Evolutionary conservation across 2,329 filamentous ascomycete species (phyloP).

Genomic region (Sarocladiaceae sp.): DNA sequence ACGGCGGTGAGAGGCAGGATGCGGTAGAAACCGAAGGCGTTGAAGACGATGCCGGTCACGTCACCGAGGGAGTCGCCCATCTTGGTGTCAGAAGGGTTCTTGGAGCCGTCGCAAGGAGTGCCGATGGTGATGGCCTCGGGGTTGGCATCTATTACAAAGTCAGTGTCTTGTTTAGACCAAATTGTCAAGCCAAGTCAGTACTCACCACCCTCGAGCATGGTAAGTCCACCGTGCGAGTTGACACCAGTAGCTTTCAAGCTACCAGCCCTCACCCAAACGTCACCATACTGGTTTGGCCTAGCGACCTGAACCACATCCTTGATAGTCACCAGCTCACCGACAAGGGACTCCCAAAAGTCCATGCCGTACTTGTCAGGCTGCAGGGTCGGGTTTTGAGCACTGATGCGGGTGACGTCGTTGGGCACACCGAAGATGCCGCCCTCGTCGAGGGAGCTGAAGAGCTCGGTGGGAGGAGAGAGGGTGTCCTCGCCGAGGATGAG

Average conservation of each 20-base stretch:
- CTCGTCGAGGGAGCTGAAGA: slow-evolving; percentile 59
- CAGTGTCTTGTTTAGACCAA: neutral
- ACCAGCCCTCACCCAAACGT: slow-evolving; percentile 63
- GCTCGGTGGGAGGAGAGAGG: slow-evolving; percentile 52
- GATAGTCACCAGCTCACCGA: slow-evolving; percentile 64
- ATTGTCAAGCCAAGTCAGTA: neutral
- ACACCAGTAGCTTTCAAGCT: slow-evolving; percentile 59
- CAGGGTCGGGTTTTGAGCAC: slow-evolving; percentile 55
- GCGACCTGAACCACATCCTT: slow-evolving; percentile 51
- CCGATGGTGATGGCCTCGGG: slow-evolving; percentile 66
- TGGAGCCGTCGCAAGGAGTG: slow-evolving; percentile 58
- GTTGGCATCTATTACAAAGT: slow-evolving; percentile 64
- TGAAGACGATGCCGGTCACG: slow-evolving; percentile 64
- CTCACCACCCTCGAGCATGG: slow-evolving; percentile 51
- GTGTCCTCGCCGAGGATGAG: slow-evolving; percentile 58
- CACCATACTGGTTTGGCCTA: slow-evolving; percentile 60
- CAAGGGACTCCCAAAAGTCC: slow-evolving; percentile 70
- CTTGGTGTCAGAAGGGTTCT: slow-evolving; percentile 54
- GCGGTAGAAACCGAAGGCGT: slow-evolving; percentile 65
- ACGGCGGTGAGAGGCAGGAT: slow-evolving; percentile 60
- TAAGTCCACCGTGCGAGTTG: slow-evolving; percentile 61
- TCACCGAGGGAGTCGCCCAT: slow-evolving; percentile 62
- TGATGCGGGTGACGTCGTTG: slow-evolving; percentile 56
- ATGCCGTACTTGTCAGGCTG: slow-evolving; percentile 59
- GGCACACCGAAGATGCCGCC: slow-evolving; percentile 63